A percentile compares a stretch with the other conserved stretches of the same genome.
phyloP scores from a whole-genome alignment of 352 stramenopile genomes.

The Bremia lactucae region DNA sequence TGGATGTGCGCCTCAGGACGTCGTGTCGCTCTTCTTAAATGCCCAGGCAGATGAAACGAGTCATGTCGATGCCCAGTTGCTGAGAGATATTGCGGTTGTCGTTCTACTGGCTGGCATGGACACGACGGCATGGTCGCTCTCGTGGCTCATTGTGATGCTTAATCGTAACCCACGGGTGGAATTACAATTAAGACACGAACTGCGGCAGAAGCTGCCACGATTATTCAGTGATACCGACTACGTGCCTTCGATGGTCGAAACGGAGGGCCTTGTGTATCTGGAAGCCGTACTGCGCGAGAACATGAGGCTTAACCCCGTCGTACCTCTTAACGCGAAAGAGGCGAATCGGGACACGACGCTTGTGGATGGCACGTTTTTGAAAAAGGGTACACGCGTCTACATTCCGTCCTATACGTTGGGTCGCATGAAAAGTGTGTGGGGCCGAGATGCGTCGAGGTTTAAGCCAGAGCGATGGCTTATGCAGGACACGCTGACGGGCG shows the following conservation, averaged over 20 bases:
- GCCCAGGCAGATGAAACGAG: conserved; percentile 7
- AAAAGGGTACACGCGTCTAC: conserved; percentile 36
- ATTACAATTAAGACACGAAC: conserved; percentile 34
- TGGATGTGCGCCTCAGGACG: conserved; percentile 20
- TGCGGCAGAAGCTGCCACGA: conserved; percentile 27
- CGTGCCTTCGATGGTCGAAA: conserved; percentile 35
- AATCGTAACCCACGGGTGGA: conserved; percentile 44
- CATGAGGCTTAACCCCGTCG: conserved; percentile 49
- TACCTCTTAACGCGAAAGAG: conserved; percentile 48
- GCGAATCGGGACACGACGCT: conserved; percentile 38
- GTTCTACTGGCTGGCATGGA: conserved; percentile 68
- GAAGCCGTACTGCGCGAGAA: conserved; percentile 51
- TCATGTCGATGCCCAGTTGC: conserved; percentile 29
- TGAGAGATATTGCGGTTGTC: conserved; percentile 57
- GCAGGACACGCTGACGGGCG: conserved; percentile 16
- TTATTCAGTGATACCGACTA: conserved; percentile 20
- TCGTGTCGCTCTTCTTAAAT: conserved; percentile 38
- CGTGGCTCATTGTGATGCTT: conserved; percentile 65
- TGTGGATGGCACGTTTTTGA: conserved; percentile 43
- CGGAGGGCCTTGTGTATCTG: conserved; percentile 43
- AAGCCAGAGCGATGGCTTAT: conserved; percentile 53
- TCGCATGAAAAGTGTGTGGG: conserved; percentile 39
- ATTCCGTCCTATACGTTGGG: conserved; percentile 49
- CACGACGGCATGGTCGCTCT: conserved; percentile 57
- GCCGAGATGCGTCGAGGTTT: conserved; percentile 41